Conservation (phyloP, 805 yeast species). For the Saccharomycopsis sp. region DNA sequence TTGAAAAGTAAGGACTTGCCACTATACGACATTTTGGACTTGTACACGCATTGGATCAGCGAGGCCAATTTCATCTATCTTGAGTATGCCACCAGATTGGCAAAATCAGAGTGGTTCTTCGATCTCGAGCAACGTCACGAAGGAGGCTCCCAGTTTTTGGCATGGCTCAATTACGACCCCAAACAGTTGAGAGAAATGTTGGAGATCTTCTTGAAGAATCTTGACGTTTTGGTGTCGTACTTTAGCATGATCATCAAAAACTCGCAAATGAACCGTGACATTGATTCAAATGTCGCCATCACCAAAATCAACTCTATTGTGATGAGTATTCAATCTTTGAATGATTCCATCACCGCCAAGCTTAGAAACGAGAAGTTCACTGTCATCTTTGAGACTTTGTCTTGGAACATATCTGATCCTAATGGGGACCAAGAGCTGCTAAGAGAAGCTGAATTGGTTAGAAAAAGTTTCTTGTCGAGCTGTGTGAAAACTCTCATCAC, state of each 20-base stretch:
- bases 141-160: slow-evolving; percentile 8
- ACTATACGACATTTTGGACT: slow-evolving; percentile 13
- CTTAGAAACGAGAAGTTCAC: slow-evolving; percentile 11
- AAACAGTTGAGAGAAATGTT: slow-evolving; percentile 9
- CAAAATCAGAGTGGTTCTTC: slow-evolving; percentile 18
- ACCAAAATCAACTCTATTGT: slow-evolving; percentile 5
- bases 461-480: slow-evolving; percentile 13
- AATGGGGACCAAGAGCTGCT: slow-evolving; percentile 4
- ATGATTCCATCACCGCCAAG: slow-evolving; percentile 10
- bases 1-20: slow-evolving; percentile 14
- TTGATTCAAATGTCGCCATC: slow-evolving; percentile 14
- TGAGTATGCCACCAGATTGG: slow-evolving; percentile 16
- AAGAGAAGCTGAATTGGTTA: slow-evolving; percentile 5
- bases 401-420: slow-evolving; percentile 12
- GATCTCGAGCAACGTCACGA: slow-evolving; percentile 15
- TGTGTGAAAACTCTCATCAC: slow-evolving; percentile 11
- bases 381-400: slow-evolving; percentile 6
- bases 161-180: slow-evolving; percentile 11
- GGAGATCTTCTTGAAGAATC: slow-evolving; percentile 11
- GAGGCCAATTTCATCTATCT: slow-evolving; percentile 18
- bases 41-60: slow-evolving; percentile 16
- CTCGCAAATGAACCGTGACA: slow-evolving; percentile 6
- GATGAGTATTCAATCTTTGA: slow-evolving; percentile 3
- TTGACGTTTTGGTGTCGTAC: slow-evolving; percentile 1
- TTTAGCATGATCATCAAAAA: slow-evolving; percentile 7